phyloP scores from a whole-genome alignment of 73 alveolate genomes.

The Uronychia setigera region DNA sequence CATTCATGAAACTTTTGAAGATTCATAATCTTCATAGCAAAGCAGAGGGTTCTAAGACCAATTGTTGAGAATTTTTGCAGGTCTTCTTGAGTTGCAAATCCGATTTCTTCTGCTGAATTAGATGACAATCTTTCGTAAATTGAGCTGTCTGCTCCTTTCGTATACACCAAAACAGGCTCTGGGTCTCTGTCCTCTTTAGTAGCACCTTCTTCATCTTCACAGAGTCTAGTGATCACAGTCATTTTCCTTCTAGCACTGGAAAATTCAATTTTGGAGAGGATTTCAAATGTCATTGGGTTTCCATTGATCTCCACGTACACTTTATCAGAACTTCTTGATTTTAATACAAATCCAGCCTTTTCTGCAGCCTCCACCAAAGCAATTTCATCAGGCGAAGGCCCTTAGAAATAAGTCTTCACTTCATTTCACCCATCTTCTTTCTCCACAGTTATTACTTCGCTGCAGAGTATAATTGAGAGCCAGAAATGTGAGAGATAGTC shows the following conservation, averaged over 20 bases:
- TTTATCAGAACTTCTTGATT: constrained; percentile 45
- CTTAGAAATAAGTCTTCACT: constrained; percentile 32
- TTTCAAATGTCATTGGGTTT: constrained; percentile 55
- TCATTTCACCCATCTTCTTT: constrained; percentile 4
- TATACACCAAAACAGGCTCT: constrained; percentile 12
- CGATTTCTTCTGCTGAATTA: not conserved
- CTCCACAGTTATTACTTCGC: constrained; percentile 20
- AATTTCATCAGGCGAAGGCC: constrained; percentile 93
- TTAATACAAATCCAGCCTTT: constrained; percentile 58
- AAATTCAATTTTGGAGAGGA: constrained; percentile 74
- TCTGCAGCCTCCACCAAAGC: constrained; percentile 88
- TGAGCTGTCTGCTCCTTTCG: constrained; percentile 82
- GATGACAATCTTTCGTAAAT: constrained; percentile 46
- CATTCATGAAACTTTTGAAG: constrained; percentile 74
- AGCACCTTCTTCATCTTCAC: constrained; percentile 14
- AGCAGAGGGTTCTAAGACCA: constrained; percentile 87
- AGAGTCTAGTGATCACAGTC: constrained; percentile 59
- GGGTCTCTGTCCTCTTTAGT: constrained; percentile 3
- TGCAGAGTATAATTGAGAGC: constrained; percentile 9
- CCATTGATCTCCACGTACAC: constrained; percentile 4
- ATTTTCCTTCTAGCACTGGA: constrained; percentile 70
- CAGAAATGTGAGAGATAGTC: constrained; percentile 14
- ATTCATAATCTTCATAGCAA: constrained; percentile 82
- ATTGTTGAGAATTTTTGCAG: constrained; percentile 65
- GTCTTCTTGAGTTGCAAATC: not conserved